Evolutionary conservation across 1,284 basidiomycete genomes (phyloP).

Genomic region (Cutaneotrichosporon dermatis): DNA sequence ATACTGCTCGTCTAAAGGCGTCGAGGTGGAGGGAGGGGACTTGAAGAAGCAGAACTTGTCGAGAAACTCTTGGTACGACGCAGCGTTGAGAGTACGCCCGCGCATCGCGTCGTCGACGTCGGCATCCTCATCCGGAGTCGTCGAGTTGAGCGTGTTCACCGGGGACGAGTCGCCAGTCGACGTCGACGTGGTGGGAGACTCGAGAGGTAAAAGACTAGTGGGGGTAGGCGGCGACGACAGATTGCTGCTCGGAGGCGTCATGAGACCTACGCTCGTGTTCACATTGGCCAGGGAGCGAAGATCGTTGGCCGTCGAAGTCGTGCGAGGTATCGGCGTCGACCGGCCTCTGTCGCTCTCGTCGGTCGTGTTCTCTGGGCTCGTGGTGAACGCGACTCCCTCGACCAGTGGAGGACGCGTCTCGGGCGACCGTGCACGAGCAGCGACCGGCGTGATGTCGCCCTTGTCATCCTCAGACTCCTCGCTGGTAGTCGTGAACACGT

Average conservation of each 20-base stretch:
- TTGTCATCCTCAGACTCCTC: constrained; percentile 1
- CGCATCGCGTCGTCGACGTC: constrained; percentile 4
- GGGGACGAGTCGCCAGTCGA: constrained; percentile 46
- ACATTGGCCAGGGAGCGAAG: constrained; percentile 18
- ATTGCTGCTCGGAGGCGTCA: constrained; percentile 44
- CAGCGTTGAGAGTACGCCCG: constrained; percentile 25
- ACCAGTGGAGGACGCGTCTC: not conserved
- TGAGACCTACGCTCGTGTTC: constrained; percentile 13
- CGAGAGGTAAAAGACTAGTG: constrained; percentile 13
- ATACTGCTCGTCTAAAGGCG: constrained; percentile 7
- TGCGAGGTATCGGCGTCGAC: constrained; percentile 27
- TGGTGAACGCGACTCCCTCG: not conserved
- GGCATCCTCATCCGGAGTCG: constrained; percentile 22
- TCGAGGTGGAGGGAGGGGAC: constrained; percentile 25
- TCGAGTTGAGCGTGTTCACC: constrained; percentile 27
- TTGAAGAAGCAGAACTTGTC: constrained; percentile 50
- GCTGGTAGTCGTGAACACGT: constrained; percentile 3
- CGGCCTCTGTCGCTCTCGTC: constrained; percentile 4
- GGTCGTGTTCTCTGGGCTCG: constrained; percentile 1
- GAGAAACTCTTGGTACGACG: constrained; percentile 42
- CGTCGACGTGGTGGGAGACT: constrained; percentile 25
- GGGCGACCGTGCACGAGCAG: constrained; percentile 32
- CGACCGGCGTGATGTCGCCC: constrained; percentile 32
- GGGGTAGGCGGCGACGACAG: constrained; percentile 45
- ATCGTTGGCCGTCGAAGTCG: constrained; percentile 22